Percentiles rank a stretch among this genome's conserved stretches.
Conservation (phyloP, 352 stramenopile species). For the Elongisporangium undulatum region DNA sequence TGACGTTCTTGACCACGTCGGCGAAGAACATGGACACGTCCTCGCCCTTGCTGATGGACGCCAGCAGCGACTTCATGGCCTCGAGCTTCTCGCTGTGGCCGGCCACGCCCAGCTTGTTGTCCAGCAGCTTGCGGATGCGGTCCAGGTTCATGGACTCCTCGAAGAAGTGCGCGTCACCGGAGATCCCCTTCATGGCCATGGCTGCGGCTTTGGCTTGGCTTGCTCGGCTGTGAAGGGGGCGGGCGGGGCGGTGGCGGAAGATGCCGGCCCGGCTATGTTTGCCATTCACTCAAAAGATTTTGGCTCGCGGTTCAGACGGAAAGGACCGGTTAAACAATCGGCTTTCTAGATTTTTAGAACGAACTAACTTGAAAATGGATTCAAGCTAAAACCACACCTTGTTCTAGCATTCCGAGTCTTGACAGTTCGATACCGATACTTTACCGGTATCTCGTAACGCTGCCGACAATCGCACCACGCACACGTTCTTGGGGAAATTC, state of each 20-base stretch:
- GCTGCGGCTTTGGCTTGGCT: constrained; percentile 2
- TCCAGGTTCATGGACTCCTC: constrained; percentile 95
- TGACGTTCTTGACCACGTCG: constrained; percentile 96
- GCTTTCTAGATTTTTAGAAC: background rate
- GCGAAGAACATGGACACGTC: constrained; percentile 98
- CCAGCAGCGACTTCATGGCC: constrained; percentile 98
- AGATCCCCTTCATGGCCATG: constrained; percentile 68
- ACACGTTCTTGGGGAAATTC: background rate
- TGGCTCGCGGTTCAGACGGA: background rate
- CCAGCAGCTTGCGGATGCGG: constrained; percentile 81
- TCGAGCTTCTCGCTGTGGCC: constrained; percentile 90
- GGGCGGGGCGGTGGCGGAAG: background rate
- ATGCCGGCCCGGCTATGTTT: background rate
- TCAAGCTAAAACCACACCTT: background rate
- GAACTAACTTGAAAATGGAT: background rate
- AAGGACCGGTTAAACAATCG: background rate
- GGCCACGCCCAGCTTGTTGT: constrained; percentile 86
- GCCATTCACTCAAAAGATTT: background rate
- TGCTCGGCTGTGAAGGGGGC: background rate
- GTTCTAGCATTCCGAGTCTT: background rate
- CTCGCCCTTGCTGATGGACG: constrained; percentile 95
- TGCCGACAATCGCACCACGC: background rate
- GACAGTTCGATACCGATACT: background rate
- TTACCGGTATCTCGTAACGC: too few species aligned
- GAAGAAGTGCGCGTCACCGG: constrained; percentile 95